Evolutionary conservation across 495 filamentous ascomycete genomes (phyloP).

Genomic region (Aspergillus campestris): DNA sequence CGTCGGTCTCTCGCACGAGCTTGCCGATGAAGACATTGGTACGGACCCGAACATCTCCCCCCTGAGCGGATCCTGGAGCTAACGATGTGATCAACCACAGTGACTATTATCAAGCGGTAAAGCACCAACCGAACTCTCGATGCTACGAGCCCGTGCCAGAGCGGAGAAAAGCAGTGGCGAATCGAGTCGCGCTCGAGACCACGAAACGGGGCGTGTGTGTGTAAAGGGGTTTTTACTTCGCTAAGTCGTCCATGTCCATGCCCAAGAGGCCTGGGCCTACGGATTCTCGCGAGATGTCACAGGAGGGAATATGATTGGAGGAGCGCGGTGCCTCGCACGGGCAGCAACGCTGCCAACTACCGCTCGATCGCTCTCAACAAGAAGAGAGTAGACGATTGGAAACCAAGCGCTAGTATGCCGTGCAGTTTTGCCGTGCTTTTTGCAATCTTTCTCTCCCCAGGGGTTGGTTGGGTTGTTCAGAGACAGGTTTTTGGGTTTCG

Average conservation of each 20-base stretch:
- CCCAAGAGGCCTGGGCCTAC: slow-evolving; percentile 15
- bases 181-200: slow-evolving; percentile 22
- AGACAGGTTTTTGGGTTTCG: too few species aligned
- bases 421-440: too few species aligned
- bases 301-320: slow-evolving; percentile 23
- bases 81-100: slow-evolving; percentile 39
- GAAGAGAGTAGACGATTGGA: slow-evolving; percentile 15
- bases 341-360: slow-evolving; percentile 21
- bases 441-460: too few species aligned
- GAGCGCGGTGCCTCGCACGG: slow-evolving; percentile 25
- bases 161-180: slow-evolving; percentile 21
- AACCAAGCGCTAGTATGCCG: slow-evolving; percentile 16
- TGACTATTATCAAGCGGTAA: slow-evolving; percentile 94
- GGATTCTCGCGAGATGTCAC: slow-evolving; percentile 27
- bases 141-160: slow-evolving; percentile 20
- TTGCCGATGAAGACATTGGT: slow-evolving; percentile 97
- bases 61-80: slow-evolving; percentile 17
- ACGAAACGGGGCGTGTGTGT: slow-evolving; percentile 15
- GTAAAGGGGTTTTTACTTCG: slow-evolving; percentile 12
- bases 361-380: slow-evolving; percentile 14
- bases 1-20: slow-evolving; percentile 83
- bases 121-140: slow-evolving; percentile 12
- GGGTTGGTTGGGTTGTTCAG: too few species aligned
- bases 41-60: slow-evolving; percentile 29
- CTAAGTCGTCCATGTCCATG: slow-evolving; percentile 14